Conservation (phyloP, 2,329 filamentous ascomycete species). For the Stenocarpella maydis region DNA sequence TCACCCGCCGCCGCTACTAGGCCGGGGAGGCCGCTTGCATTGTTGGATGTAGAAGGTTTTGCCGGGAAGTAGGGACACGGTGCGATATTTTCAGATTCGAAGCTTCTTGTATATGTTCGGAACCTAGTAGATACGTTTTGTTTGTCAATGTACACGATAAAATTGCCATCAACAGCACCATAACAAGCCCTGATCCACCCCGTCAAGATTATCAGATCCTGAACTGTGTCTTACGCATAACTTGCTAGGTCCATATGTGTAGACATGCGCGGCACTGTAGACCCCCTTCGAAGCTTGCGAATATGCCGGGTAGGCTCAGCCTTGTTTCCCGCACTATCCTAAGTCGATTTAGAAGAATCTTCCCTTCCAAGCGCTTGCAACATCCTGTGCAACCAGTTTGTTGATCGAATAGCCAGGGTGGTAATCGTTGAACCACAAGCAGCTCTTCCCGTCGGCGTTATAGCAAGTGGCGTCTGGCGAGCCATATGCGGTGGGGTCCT, state of each 20-base stretch:
- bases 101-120: slow-evolving; percentile 24
- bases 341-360: slow-evolving; percentile 38
- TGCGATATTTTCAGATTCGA: slow-evolving; percentile 10
- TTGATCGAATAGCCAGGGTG: slow-evolving; percentile 53
- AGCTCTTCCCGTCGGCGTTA: slow-evolving; percentile 51
- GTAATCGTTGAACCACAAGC: slow-evolving; percentile 56
- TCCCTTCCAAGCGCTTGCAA: slow-evolving; percentile 44
- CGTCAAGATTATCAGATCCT: too few species aligned
- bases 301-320: too few species aligned
- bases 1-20: slow-evolving; percentile 18
- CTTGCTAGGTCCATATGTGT: neutral
- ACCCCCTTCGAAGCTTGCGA: neutral
- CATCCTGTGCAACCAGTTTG: slow-evolving; percentile 48
- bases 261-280: neutral
- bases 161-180: neutral
- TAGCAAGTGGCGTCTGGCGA: slow-evolving; percentile 52
- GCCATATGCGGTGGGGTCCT: slow-evolving; percentile 52
- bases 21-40: neutral
- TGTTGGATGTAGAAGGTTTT: neutral
- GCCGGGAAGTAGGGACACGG: slow-evolving; percentile 4
- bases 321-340: too few species aligned
- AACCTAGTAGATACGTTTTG: neutral
- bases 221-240: too few species aligned
- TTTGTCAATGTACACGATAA: slow-evolving; percentile 18
- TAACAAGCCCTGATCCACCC: too few species aligned